These are phyloP conservation scores for Gremmenia infestans DNA, from an alignment of 2,329 filamentous ascomycete genomes.

Conservation along the genomic window DNA sequence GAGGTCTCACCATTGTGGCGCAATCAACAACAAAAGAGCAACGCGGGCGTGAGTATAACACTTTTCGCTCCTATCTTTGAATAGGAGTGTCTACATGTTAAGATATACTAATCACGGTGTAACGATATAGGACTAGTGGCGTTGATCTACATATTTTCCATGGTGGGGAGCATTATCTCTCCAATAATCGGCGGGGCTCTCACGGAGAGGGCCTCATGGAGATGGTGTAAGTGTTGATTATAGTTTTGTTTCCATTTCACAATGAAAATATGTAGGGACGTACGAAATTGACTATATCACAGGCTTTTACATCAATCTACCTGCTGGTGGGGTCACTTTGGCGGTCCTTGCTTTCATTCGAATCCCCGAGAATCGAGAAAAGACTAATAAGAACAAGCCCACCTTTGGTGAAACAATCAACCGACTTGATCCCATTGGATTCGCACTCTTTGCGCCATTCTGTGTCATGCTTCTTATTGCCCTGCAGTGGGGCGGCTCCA, in stretches of 20 bases:
- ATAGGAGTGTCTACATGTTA: neutral
- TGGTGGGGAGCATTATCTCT: slow-evolving; percentile 11
- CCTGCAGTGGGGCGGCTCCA: slow-evolving; percentile 30
- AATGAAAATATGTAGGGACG: too few relatives aligned
- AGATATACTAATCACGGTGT: neutral
- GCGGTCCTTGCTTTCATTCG: neutral
- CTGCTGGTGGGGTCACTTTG: neutral
- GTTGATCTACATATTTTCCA: neutral
- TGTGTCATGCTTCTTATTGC: slow-evolving; percentile 31
- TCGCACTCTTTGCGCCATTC: slow-evolving; percentile 29
- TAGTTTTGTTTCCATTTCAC: too few relatives aligned
- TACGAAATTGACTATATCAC: too few relatives aligned
- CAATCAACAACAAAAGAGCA: slow-evolving; percentile 20
- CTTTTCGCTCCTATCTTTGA: too few relatives aligned
- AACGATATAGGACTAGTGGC: neutral
- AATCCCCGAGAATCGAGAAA: neutral
- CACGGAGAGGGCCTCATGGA: slow-evolving; percentile 27
- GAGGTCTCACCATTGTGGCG: slow-evolving; percentile 38
- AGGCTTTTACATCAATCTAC: neutral
- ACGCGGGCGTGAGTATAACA: neutral
- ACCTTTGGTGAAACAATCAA: slow-evolving; percentile 1
- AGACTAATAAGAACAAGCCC: neutral
- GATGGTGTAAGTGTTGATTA: slow-evolving; percentile 21
- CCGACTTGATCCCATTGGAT: slow-evolving; percentile 30
- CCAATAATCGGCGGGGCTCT: slow-evolving; percentile 32